These are phyloP conservation scores for Periconia sp. DNA, from an alignment of 2,329 filamentous ascomycete species.

Conservation along the genomic window DNA sequence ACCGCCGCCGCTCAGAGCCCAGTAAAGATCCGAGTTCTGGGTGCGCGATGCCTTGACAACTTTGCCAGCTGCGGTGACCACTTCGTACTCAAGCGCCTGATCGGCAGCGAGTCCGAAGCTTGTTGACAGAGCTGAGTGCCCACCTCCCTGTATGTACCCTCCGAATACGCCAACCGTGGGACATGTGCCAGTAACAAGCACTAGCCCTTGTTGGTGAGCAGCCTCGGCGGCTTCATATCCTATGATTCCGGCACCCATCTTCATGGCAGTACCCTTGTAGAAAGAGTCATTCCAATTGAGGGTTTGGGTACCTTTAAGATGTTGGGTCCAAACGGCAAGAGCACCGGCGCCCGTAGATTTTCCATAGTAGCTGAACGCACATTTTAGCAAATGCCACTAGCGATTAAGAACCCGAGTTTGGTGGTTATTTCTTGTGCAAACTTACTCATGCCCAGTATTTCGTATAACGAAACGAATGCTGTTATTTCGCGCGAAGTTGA, in stretches of 20 bases:
- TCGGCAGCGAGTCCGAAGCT: constrained; percentile 20
- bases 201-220: constrained; percentile 18
- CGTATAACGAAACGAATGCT: constrained; percentile 27
- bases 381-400: not conserved
- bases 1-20: constrained; percentile 30
- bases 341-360: constrained; percentile 31
- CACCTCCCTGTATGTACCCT: constrained; percentile 50
- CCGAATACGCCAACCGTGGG: constrained; percentile 54
- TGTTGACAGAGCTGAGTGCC: constrained; percentile 54
- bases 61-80: constrained; percentile 25
- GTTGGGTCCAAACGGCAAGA: constrained; percentile 37
- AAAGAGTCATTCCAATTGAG: constrained; percentile 14
- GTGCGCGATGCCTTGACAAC: constrained; percentile 15
- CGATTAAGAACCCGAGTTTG: not conserved
- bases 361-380: constrained; percentile 17
- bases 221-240: constrained; percentile 18
- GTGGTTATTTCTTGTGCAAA: too few relatives aligned
- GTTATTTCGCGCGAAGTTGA: constrained; percentile 15
- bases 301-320: constrained; percentile 26
- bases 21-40: constrained; percentile 22
- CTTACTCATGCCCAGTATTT: constrained; percentile 27
- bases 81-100: constrained; percentile 24
- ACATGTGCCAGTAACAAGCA: constrained; percentile 9
- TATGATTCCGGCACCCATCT: constrained; percentile 31
- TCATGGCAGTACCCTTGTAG: constrained; percentile 30